Conservation (phyloP, 352 stramenopile species). For the Aphanomyces cochlioides region DNA sequence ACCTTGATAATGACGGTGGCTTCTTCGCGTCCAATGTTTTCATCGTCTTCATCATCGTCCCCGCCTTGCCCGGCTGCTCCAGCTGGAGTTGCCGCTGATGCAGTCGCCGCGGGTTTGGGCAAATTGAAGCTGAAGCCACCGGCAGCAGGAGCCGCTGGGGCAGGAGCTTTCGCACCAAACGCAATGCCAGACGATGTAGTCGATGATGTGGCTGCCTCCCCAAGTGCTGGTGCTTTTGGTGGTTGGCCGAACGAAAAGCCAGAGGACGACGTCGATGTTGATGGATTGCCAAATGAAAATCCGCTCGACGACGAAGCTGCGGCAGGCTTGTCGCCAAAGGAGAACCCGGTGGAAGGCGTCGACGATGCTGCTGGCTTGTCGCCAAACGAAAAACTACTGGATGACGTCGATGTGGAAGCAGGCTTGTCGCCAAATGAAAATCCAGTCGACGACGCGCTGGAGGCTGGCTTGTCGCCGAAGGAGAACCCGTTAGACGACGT, state of each 20-base stretch:
- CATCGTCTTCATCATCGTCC: slow-evolving; percentile 62
- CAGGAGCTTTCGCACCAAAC: slow-evolving; percentile 5
- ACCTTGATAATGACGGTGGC: slow-evolving; percentile 86
- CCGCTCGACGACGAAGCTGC: slow-evolving; percentile 8
- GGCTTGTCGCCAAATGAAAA: slow-evolving; percentile 45
- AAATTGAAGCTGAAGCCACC: slow-evolving; percentile 33
- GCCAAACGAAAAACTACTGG: not conserved
- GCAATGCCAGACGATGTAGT: slow-evolving; percentile 24
- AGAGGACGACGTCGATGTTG: slow-evolving; percentile 36
- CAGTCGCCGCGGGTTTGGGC: slow-evolving; percentile 18
- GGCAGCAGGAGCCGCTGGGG: slow-evolving; percentile 20
- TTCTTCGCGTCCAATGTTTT: slow-evolving; percentile 77
- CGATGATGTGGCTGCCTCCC: slow-evolving; percentile 5
- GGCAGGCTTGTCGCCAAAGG: slow-evolving; percentile 36
- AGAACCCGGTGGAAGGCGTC: slow-evolving; percentile 33
- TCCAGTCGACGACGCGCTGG: slow-evolving; percentile 33
- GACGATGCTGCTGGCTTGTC: slow-evolving; percentile 21
- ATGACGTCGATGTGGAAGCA: not conserved
- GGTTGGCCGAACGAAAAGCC: slow-evolving; percentile 47
- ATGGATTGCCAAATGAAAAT: slow-evolving; percentile 20
- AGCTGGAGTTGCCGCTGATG: slow-evolving; percentile 30
- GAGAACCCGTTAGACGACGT: not conserved
- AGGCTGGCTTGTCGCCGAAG: slow-evolving; percentile 33
- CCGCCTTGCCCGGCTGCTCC: slow-evolving; percentile 13
- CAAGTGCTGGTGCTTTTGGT: not conserved